These are phyloP conservation scores for Wickerhamiella alocasiicola DNA, from an alignment of 805 yeast species.

Conservation along the genomic window DNA sequence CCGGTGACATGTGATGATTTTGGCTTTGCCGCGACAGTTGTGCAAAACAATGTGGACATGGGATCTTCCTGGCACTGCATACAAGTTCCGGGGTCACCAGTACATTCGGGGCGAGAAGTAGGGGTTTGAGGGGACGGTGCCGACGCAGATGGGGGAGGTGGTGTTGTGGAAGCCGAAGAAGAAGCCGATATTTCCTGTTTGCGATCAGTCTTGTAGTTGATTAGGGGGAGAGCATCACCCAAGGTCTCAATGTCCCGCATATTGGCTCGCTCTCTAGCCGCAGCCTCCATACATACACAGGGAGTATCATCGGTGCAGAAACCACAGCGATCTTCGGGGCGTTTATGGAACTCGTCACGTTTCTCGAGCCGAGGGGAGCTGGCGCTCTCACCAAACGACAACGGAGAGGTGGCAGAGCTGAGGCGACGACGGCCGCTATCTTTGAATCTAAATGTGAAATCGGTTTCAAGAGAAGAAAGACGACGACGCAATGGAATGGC, in stretches of 20 bases:
- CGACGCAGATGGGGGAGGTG: background rate
- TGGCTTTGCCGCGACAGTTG: conserved; percentile 53
- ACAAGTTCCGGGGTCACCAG: conserved; percentile 84
- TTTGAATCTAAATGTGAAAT: conserved; percentile 17
- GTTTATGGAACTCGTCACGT: conserved; percentile 15
- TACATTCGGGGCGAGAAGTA: conserved; percentile 32
- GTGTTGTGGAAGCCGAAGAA: background rate
- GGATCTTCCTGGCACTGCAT: conserved; percentile 75
- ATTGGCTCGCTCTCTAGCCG: conserved; percentile 31
- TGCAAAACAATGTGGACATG: conserved; percentile 76
- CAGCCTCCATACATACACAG: conserved; percentile 79
- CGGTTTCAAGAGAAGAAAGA: conserved; percentile 18
- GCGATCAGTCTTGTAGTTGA: conserved; percentile 15
- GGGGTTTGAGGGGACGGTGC: conserved; percentile 1
- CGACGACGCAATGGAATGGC: conserved; percentile 21
- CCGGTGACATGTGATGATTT: conserved; percentile 14
- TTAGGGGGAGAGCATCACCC: conserved; percentile 13
- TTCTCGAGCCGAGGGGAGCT: conserved; percentile 3
- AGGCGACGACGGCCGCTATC: conserved; percentile 31
- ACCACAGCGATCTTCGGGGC: conserved; percentile 59
- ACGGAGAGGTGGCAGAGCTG: conserved; percentile 42
- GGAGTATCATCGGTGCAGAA: conserved; percentile 88
- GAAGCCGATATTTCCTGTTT: conserved; percentile 30
- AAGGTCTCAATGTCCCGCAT: conserved; percentile 21
- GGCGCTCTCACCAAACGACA: background rate